Conservation (phyloP, 129 eudicot species). For the Artemisia annua region DNA sequence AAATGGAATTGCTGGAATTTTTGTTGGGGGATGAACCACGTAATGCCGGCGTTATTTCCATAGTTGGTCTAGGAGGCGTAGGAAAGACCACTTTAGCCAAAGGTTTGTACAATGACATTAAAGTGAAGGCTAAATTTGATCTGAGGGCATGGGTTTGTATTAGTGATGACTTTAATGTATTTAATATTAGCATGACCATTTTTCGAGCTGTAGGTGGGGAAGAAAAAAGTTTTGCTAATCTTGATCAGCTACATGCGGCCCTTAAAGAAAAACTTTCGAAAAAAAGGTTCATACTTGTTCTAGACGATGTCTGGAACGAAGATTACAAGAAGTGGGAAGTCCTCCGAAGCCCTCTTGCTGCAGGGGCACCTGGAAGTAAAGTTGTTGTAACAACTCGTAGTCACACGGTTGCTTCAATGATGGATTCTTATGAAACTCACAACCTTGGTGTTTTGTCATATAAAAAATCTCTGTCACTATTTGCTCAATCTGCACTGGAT, state of each 20-base stretch:
- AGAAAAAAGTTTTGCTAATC: neutral
- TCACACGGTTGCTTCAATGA: neutral
- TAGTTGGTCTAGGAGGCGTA: too few relatives aligned
- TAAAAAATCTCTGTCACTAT: conserved; percentile 24
- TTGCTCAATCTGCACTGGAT: conserved; percentile 32
- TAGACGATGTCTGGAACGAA: conserved; percentile 50
- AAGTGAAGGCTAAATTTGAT: neutral
- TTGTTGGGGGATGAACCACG: neutral
- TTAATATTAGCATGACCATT: neutral
- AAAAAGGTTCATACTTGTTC: conserved; percentile 38
- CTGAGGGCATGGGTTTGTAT: conserved; percentile 4
- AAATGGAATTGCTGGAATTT: neutral
- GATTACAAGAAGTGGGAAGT: conserved; percentile 28
- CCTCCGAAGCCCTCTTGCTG: conserved; percentile 23
- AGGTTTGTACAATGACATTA: neutral
- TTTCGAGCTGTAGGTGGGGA: neutral
- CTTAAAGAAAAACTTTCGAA: neutral
- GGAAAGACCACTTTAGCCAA: neutral
- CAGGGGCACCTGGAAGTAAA: conserved; percentile 33
- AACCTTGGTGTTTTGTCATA: conserved; percentile 20
- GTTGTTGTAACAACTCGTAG: conserved; percentile 36
- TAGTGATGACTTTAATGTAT: neutral
- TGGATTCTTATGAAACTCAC: conserved; percentile 6
- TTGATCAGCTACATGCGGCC: conserved; percentile 28
- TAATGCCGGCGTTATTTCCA: too few relatives aligned